Evolutionary conservation across 257 asterid species (phyloP).

Genomic region (Solanum paucissectum): DNA sequence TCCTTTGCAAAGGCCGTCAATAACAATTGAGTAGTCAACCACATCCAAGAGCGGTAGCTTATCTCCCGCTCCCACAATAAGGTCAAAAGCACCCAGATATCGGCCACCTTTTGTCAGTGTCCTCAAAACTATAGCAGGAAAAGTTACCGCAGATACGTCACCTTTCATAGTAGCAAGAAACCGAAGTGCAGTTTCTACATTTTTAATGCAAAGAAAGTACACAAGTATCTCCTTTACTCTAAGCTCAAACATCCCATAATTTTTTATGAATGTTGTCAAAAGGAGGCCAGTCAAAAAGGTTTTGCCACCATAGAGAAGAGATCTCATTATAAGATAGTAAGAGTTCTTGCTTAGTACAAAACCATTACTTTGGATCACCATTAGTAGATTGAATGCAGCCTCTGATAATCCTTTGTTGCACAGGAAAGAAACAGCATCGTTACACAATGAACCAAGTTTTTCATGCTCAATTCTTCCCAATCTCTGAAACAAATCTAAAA

Average conservation of each 20-base stretch:
- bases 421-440: conserved; percentile 31
- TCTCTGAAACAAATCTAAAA: conserved; percentile 29
- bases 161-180: conserved; percentile 34
- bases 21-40: conserved; percentile 44
- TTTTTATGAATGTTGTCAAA: conserved; percentile 47
- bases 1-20: conserved; percentile 59
- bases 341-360: conserved; percentile 16
- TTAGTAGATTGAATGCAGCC: conserved; percentile 28
- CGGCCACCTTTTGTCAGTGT: conserved; percentile 33
- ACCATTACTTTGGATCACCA: conserved; percentile 30
- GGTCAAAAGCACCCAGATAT: conserved; percentile 58
- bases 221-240: conserved; percentile 25
- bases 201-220: conserved; percentile 41
- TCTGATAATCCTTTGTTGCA: conserved; percentile 42
- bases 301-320: conserved; percentile 42
- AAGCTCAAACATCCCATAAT: conserved; percentile 37
- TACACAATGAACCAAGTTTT: conserved; percentile 23
- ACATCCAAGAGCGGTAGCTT: conserved; percentile 37
- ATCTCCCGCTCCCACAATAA: conserved; percentile 39
- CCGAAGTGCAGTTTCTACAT: conserved; percentile 34
- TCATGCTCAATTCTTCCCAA: conserved; percentile 29
- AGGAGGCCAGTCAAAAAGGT: conserved; percentile 25
- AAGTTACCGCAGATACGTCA: conserved; percentile 10
- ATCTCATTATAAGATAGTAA: conserved; percentile 40
- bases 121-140: conserved; percentile 35